Conservation (phyloP, 805 yeast species). For the Candida boidinii region DNA sequence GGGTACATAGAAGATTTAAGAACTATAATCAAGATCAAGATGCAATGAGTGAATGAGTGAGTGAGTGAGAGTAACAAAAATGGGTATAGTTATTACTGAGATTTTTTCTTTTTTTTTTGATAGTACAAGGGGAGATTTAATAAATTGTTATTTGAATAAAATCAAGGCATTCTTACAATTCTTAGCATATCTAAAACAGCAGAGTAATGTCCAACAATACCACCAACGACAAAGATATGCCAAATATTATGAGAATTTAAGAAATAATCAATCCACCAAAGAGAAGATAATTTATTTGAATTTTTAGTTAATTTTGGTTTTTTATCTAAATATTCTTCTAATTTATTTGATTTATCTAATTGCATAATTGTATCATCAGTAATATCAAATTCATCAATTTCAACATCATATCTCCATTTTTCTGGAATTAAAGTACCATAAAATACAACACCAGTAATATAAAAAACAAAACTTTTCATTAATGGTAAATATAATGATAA, state of each 20-base stretch:
- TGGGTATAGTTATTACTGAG: no score
- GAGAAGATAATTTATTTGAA: constrained; percentile 34
- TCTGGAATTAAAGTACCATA: constrained; percentile 89
- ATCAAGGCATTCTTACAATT: no score
- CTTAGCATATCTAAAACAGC: constrained; percentile 68
- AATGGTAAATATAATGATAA: constrained; percentile 57
- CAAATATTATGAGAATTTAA: constrained; percentile 83
- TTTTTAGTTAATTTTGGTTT: constrained; percentile 27
- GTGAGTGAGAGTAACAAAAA: no score
- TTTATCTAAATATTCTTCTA: constrained; percentile 31
- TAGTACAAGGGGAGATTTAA: no score
- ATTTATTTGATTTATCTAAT: constrained; percentile 17
- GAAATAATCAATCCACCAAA: constrained; percentile 81
- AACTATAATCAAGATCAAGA: no score
- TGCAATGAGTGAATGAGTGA: no score
- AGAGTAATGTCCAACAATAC: constrained; percentile 81
- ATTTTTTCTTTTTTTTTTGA: no score
- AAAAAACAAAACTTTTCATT: constrained; percentile 63
- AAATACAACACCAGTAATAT: constrained; percentile 73
- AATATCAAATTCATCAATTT: constrained; percentile 33
- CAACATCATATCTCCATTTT: constrained; percentile 68
- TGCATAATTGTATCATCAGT: constrained; percentile 27
- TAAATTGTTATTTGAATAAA: no score
- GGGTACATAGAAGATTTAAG: no score
- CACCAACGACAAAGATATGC: constrained; percentile 87